Evolutionary conservation across 129 eudicot genomes (phyloP).

Genomic region (Arctium lappa): DNA sequence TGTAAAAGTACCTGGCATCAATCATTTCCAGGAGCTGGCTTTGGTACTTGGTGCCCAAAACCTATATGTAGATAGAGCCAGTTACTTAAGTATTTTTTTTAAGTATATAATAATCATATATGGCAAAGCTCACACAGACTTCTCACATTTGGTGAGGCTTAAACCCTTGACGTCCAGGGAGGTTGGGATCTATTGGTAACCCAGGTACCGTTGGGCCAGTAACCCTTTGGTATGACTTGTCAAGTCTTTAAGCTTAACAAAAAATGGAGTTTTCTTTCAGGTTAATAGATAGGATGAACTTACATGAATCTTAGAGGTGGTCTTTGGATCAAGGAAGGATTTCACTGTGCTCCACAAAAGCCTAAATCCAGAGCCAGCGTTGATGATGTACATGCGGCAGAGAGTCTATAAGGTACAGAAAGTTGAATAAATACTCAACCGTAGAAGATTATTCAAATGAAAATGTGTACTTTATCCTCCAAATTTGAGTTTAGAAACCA

Average conservation of each 20-base stretch:
- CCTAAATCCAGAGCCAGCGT: constrained; percentile 97
- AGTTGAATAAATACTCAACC: background rate
- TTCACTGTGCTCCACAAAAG: constrained; percentile 91
- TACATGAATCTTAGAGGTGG: constrained; percentile 92
- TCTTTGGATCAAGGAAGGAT: constrained; percentile 96
- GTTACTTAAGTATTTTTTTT: background rate
- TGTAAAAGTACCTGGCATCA: constrained; percentile 71
- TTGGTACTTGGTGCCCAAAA: constrained; percentile 89
- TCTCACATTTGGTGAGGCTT: background rate
- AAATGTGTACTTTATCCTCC: background rate
- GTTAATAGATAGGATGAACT: constrained; percentile 24
- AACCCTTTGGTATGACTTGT: background rate
- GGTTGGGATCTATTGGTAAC: too few relatives aligned
- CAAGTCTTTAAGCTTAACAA: background rate
- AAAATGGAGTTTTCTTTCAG: background rate
- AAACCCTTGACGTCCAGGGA: too few relatives aligned
- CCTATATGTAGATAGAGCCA: constrained; percentile 38
- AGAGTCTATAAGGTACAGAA: constrained; percentile 48
- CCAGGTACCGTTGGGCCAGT: background rate
- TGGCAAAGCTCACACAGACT: background rate
- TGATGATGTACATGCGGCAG: constrained; percentile 93
- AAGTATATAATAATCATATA: background rate
- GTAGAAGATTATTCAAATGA: background rate
- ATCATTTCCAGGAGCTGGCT: constrained; percentile 87
- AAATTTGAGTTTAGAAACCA: background rate